Evolutionary conservation across 2,329 filamentous ascomycete genomes (phyloP), one percentile per base, ranked within the genome.

Genomic region (Fusarium kyushuense): DNA sequence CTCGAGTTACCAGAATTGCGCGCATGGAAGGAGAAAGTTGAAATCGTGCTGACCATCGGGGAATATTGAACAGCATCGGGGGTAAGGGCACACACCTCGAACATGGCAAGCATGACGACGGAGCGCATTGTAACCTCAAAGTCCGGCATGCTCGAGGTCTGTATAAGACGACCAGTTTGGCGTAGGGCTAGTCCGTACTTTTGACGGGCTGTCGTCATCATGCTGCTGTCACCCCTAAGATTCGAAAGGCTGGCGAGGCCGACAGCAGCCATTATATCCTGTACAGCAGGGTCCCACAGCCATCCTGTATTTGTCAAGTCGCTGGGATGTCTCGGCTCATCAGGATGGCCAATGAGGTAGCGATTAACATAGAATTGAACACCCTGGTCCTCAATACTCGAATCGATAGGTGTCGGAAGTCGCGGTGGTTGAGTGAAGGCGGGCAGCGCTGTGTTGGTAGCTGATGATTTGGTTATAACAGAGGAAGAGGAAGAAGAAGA

Each of bases 201-300:
- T 57, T 83, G 79, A 47, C 81, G 82, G 16, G 88, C 84, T 36
- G 79, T 70, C 4, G 81, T 73, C 67, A 80, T 80, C 73, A 88
- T 74, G 30, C 80, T 77, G 19, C 76, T 75, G 45, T 86, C 81
- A 21, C 81, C 81, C 29, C 78, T 80, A 19, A 87, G 75, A 57
- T 89, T 88, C 5, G 85, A 84, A 60, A 90, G 73, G 61, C 85
- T 86, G 0, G 87, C 87, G 47, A 88, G 79, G 3, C 87, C 87
- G 19, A 89, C 82, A 16, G 88, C 86, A 11, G 83, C 76, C 78
- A 89, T 86, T 45, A 86, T 81, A 33, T 84, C 81, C 29, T 80
- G 80, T 10, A 83, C 76, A 14, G 78, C 76, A 4, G 78, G 78
- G 13, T 79, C 70, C 74, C 80, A 77, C 41, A 82, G 61, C 79